Evolutionary conservation across 2,329 filamentous ascomycete genomes (phyloP), one percentile per base, ranked within the genome.

Genomic region (Fusarium sambucinum): DNA sequence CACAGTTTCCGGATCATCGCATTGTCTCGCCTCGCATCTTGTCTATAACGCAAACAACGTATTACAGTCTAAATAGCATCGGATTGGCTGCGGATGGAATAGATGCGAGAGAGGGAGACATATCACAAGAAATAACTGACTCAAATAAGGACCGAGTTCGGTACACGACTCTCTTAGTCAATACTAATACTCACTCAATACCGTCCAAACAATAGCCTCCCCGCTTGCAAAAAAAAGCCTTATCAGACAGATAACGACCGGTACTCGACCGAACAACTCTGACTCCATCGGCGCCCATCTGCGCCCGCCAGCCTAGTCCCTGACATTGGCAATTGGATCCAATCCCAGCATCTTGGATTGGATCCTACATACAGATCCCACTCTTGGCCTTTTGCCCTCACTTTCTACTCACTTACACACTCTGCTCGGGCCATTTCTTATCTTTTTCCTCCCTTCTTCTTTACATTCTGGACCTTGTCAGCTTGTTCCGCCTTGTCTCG

Each of bases 261-360:
- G 32, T 38, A 37, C 32, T 71, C 63, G 66, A 71, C 70, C 52
- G 44, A 71, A 67, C 46, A 61, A 61, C 70, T 47, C 69, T 37
- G 66, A 68, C 70, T 54, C 63, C 72, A 74, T 73, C 72, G 57
- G 72, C 72, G 72, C 69, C 66, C 74, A 69, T 74, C 74, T 74
- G 70, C 72, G 72, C 71, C 75, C 51, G 40, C 40, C 48, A 41
- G 48, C 35, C 29, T 55, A 65, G 63, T 70, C 70, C 64, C 66
- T 74, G 68, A 67, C 60, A 72, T 64, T 64, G 60, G 61, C 47
- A 50, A 50, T 50, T 50, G 47, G 47, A 50, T 50, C 47, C 47
- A 50, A 64, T 72, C 70, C 70, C 69, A 67, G 69, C 69, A 72
- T 71, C 67, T 72, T 61, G 72, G 47, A 50, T 50, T 50, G 47